Conservation (phyloP, 495 filamentous ascomycete species). For the Penicillium atrosanguineum region DNA sequence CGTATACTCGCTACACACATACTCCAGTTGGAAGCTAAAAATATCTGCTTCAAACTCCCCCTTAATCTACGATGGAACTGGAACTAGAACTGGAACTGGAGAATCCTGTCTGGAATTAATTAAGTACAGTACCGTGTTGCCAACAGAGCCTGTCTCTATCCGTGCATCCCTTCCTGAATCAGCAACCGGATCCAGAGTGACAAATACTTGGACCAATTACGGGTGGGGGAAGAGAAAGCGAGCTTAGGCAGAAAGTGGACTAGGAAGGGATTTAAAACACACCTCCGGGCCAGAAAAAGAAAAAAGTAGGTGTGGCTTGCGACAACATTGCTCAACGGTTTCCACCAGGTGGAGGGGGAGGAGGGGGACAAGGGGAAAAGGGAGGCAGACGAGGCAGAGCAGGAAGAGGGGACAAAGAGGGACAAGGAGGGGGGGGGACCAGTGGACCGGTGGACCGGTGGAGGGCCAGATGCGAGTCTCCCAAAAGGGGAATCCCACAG, state of each 20-base stretch:
- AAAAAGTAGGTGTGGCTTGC: slow-evolving; percentile 16
- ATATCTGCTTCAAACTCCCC: neutral
- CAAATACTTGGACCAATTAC: slow-evolving; percentile 38
- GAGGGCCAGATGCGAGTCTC: slow-evolving; percentile 16
- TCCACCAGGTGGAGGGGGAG: slow-evolving; percentile 18
- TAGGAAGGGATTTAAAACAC: neutral
- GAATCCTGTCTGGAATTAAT: slow-evolving; percentile 15
- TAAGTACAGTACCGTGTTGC: slow-evolving; percentile 6
- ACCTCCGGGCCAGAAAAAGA: neutral
- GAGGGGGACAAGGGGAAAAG: no score
- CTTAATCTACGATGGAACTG: neutral
- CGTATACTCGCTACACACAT: neutral
- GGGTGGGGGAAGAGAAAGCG: neutral
- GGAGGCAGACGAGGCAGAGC: no score
- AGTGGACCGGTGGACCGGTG: neutral
- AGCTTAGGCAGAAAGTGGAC: neutral
- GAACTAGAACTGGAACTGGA: neutral
- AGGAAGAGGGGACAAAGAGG: no score
- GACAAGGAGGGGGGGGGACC: no score
- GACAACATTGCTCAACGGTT: slow-evolving; percentile 27
- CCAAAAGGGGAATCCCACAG: slow-evolving; percentile 18
- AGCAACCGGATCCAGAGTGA: slow-evolving; percentile 27
- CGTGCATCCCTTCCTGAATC: slow-evolving; percentile 30
- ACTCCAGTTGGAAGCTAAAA: no score
- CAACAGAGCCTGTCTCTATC: slow-evolving; percentile 10